Evolutionary conservation across 768 basidiomycete genomes (phyloP).

Genomic region (Leucocoprinus leucothites): DNA sequence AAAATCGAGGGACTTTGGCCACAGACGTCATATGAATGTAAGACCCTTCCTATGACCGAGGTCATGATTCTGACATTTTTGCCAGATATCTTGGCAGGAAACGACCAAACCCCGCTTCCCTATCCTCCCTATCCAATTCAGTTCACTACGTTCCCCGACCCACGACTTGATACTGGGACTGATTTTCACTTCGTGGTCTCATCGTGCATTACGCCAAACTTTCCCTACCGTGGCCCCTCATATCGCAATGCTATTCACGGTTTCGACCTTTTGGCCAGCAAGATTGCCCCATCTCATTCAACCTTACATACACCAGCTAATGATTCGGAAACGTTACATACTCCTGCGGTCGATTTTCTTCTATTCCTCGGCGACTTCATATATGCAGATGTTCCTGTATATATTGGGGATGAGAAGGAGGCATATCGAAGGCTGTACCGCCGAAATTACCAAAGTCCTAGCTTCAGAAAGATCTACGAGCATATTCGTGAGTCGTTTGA

Average conservation of each 20-base stretch:
- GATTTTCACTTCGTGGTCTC: constrained; percentile 70
- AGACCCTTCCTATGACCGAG: constrained; percentile 19
- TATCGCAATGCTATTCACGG: constrained; percentile 54
- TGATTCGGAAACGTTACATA: not conserved
- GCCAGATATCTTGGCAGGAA: constrained; percentile 41
- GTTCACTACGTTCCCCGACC: constrained; percentile 77
- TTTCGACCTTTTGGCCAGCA: constrained; percentile 53
- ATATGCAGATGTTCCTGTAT: constrained; percentile 69
- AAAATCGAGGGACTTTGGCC: constrained; percentile 63
- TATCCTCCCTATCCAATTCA: constrained; percentile 47
- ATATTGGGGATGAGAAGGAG: constrained; percentile 54
- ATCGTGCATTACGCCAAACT: constrained; percentile 68
- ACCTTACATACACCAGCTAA: not conserved
- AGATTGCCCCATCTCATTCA: constrained; percentile 44
- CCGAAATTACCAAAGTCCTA: constrained; percentile 60
- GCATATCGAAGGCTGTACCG: constrained; percentile 66
- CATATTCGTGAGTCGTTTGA: constrained; percentile 51
- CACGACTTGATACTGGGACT: constrained; percentile 46
- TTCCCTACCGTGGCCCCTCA: constrained; percentile 62
- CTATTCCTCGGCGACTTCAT: constrained; percentile 75
- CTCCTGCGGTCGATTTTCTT: constrained; percentile 47
- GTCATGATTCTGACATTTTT: not conserved
- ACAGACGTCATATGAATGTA: constrained; percentile 67
- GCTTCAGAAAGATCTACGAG: constrained; percentile 68
- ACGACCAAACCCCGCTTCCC: constrained; percentile 44